Evolutionary conservation across 306 rosid genomes (phyloP).

Genomic region (Luffa aegyptiaca): DNA sequence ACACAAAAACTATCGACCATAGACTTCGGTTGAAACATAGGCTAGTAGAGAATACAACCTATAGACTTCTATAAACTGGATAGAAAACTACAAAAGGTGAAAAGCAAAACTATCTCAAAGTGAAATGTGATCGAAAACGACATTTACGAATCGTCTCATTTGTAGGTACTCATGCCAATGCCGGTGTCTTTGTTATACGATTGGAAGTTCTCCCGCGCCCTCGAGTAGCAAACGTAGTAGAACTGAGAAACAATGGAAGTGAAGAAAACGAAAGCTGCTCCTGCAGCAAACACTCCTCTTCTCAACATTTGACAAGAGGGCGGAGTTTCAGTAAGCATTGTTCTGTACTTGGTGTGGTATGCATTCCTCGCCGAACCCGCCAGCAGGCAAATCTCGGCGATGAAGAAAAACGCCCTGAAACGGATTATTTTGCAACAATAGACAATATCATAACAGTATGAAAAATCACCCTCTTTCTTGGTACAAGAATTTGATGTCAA

Average conservation of each 20-base stretch:
- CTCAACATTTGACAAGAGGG: slow-evolving; percentile 67
- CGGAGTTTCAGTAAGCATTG: slow-evolving; percentile 14
- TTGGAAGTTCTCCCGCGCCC: slow-evolving; percentile 69
- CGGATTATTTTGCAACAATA: background rate
- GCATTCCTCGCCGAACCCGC: slow-evolving; percentile 94
- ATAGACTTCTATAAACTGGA: slow-evolving; percentile 1
- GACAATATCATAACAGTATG: background rate
- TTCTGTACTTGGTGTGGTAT: slow-evolving; percentile 78
- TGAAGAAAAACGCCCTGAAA: slow-evolving; percentile 75
- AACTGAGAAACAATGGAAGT: slow-evolving; percentile 56
- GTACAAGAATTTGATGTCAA: background rate
- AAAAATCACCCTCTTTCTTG: background rate
- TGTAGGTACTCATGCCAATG: slow-evolving; percentile 78
- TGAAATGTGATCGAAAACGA: background rate
- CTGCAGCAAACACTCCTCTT: slow-evolving; percentile 88
- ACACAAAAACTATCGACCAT: background rate
- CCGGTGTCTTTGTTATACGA: slow-evolving; percentile 53
- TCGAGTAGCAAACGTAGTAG: slow-evolving; percentile 77
- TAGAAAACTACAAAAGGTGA: background rate
- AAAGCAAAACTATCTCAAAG: background rate
- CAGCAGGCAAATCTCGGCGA: slow-evolving; percentile 77
- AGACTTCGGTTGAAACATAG: background rate
- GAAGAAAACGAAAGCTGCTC: slow-evolving; percentile 76
- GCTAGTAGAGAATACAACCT: background rate
- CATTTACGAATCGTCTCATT: slow-evolving; percentile 29